Conservation (phyloP, 2,329 filamentous ascomycete species). For the Fusarium mundagurra region DNA sequence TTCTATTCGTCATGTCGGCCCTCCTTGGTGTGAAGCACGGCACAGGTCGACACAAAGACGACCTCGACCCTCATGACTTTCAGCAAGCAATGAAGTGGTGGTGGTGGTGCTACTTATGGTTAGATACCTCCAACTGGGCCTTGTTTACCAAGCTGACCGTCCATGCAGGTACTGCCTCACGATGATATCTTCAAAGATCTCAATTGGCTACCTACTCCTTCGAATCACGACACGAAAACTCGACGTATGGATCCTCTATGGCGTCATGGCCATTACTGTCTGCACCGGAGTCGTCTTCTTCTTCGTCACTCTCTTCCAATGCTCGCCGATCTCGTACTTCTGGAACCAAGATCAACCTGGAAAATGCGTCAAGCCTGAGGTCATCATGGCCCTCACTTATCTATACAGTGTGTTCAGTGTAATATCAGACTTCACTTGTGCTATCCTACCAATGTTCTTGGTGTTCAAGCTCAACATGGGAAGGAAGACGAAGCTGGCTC, state of each 20-base stretch:
- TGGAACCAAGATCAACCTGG: slow-evolving; percentile 51
- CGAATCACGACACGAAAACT: slow-evolving; percentile 50
- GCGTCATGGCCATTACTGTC: slow-evolving; percentile 49
- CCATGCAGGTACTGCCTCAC: slow-evolving; percentile 44
- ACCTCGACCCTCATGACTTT: slow-evolving; percentile 43
- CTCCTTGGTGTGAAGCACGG: slow-evolving; percentile 52
- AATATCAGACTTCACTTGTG: slow-evolving; percentile 61
- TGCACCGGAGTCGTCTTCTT: slow-evolving; percentile 53
- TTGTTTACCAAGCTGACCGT: neutral
- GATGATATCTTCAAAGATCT: slow-evolving; percentile 54
- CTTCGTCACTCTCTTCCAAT: slow-evolving; percentile 54
- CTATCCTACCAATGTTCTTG: slow-evolving; percentile 62
- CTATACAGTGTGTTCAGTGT: slow-evolving; percentile 61
- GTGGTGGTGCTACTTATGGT: slow-evolving; percentile 51
- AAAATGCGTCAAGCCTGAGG: slow-evolving; percentile 51
- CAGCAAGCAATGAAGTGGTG: slow-evolving; percentile 49
- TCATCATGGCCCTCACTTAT: slow-evolving; percentile 63
- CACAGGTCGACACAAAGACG: slow-evolving; percentile 51
- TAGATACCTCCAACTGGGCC: neutral
- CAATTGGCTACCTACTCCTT: slow-evolving; percentile 55
- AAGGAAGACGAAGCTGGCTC: slow-evolving; percentile 58
- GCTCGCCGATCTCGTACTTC: slow-evolving; percentile 52
- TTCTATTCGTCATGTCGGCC: slow-evolving; percentile 48
- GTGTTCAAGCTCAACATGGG: slow-evolving; percentile 66
- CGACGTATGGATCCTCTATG: slow-evolving; percentile 50